A percentile compares a stretch with the other conserved stretches of the same genome.
Evolutionary conservation across 2,329 filamentous ascomycete species (phyloP).

Genomic region (Talaromyces sp.): DNA sequence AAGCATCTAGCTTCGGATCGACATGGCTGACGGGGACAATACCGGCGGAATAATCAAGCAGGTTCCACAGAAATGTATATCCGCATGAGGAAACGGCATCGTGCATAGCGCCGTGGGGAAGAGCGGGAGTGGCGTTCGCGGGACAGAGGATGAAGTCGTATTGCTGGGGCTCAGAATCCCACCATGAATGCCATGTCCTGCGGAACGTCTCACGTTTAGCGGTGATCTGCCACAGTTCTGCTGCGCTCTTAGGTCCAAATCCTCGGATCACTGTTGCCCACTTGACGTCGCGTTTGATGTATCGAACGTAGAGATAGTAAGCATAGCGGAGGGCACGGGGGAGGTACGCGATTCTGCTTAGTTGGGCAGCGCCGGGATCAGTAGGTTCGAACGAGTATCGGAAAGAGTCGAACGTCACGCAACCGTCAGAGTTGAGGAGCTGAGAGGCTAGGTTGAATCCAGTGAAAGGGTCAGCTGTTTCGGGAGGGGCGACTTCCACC

Average conservation of each 20-base stretch:
- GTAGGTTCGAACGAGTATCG: slow-evolving; percentile 74
- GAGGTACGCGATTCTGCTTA: slow-evolving; percentile 69
- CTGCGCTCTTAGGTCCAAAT: slow-evolving; percentile 70
- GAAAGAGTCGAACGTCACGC: slow-evolving; percentile 71
- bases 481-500: slow-evolving; percentile 60
- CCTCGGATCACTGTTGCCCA: slow-evolving; percentile 74
- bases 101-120: slow-evolving; percentile 82
- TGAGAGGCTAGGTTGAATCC: slow-evolving; percentile 72
- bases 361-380: slow-evolving; percentile 71
- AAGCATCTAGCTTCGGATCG: slow-evolving; percentile 64
- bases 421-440: slow-evolving; percentile 80
- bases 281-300: slow-evolving; percentile 68
- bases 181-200: slow-evolving; percentile 77
- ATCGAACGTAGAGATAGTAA: slow-evolving; percentile 88
- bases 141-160: slow-evolving; percentile 78
- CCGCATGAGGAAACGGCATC: slow-evolving; percentile 82
- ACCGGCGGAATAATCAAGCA: slow-evolving; percentile 84
- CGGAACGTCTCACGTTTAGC: slow-evolving; percentile 73
- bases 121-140: slow-evolving; percentile 85
- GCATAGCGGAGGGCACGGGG: slow-evolving; percentile 72
- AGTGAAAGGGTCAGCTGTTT: slow-evolving; percentile 71
- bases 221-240: slow-evolving; percentile 80
- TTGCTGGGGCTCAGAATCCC: slow-evolving; percentile 64
- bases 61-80: slow-evolving; percentile 90
- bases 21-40: slow-evolving; percentile 84